A percentile compares a stretch with the other conserved stretches of the same genome.
Evolutionary conservation across 2,329 filamentous ascomycete genomes (phyloP).

Genomic region (Fusarium transvaalense): DNA sequence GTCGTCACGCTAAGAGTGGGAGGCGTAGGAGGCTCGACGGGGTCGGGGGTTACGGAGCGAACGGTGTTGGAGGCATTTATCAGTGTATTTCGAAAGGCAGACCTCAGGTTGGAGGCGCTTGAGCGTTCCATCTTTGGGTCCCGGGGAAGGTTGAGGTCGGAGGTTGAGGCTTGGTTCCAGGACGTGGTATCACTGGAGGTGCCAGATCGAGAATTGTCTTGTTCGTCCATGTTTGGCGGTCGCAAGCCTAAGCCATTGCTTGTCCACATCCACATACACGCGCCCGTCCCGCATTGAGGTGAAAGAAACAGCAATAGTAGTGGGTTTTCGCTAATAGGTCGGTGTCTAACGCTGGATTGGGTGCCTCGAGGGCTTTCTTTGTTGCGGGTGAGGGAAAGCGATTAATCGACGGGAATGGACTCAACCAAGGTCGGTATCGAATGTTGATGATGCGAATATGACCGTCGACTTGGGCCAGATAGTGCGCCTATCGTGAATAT

Average conservation of each 20-base stretch:
- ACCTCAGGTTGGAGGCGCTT: constrained; percentile 53
- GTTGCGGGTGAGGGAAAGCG: constrained; percentile 9
- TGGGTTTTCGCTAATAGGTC: constrained; percentile 9
- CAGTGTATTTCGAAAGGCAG: constrained; percentile 51
- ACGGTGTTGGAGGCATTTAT: constrained; percentile 60
- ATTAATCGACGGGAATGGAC: constrained; percentile 4
- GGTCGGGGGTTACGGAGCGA: constrained; percentile 76
- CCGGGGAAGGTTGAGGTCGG: constrained; percentile 48
- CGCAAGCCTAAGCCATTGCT: constrained; percentile 61
- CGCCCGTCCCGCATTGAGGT: constrained; percentile 51
- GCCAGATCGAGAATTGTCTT: constrained; percentile 53
- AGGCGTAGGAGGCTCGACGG: constrained; percentile 52
- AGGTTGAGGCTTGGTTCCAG: constrained; percentile 51
- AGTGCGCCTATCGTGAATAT: constrained; percentile 17
- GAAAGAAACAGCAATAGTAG: constrained; percentile 21
- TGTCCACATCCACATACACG: constrained; percentile 55
- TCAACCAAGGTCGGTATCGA: not conserved
- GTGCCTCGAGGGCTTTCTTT: constrained; percentile 24
- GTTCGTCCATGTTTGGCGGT: constrained; percentile 62
- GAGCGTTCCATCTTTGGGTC: constrained; percentile 53
- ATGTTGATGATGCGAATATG: not conserved
- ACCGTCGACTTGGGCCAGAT: constrained; percentile 1
- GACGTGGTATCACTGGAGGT: constrained; percentile 52
- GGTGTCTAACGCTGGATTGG: constrained; percentile 17
- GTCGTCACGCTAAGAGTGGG: constrained; percentile 41